Conservation (phyloP, 2,329 filamentous ascomycete genomes). For the Gliomastix tumulicola region DNA sequence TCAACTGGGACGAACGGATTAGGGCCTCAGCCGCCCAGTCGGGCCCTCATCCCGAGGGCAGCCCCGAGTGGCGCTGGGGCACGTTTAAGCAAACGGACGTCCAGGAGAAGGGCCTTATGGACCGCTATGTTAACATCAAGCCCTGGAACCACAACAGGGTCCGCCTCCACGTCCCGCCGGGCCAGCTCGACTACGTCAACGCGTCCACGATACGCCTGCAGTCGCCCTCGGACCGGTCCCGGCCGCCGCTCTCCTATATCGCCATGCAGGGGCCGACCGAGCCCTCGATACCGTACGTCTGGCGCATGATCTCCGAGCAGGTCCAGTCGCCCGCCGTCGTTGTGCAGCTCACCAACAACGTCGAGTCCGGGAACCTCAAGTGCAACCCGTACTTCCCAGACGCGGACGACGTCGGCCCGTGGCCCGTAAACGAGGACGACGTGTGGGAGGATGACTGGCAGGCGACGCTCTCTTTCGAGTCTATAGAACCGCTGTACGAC, state of each 20-base stretch:
- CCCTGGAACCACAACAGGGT: slow-evolving; percentile 85
- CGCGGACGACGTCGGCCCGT: slow-evolving; percentile 37
- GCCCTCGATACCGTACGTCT: slow-evolving; percentile 72
- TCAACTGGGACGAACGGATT: slow-evolving; percentile 45
- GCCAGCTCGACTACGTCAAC: slow-evolving; percentile 73
- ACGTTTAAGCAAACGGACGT: slow-evolving; percentile 23
- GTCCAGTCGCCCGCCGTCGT: slow-evolving; percentile 66
- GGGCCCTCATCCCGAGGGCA: slow-evolving; percentile 14
- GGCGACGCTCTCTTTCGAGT: slow-evolving; percentile 63
- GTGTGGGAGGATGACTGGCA: slow-evolving; percentile 61
- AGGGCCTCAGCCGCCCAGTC: slow-evolving; percentile 29
- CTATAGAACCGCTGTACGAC: slow-evolving; percentile 44
- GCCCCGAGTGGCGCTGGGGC: slow-evolving; percentile 23
- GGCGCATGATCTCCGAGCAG: slow-evolving; percentile 92
- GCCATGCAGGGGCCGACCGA: slow-evolving; percentile 88
- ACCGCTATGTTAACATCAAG: slow-evolving; percentile 85
- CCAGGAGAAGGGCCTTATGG: slow-evolving; percentile 37
- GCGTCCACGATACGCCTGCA: slow-evolving; percentile 63
- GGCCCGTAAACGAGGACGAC: slow-evolving; percentile 54
- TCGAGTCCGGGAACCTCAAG: slow-evolving; percentile 72
- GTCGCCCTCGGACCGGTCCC: slow-evolving; percentile 27
- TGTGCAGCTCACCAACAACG: slow-evolving; percentile 88
- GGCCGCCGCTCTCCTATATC: slow-evolving; percentile 60
- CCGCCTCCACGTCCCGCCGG: slow-evolving; percentile 69
- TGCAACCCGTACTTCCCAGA: slow-evolving; percentile 84